These are phyloP conservation scores for Chaetomiaceae sp. DNA, from an alignment of 2,329 filamentous ascomycete species.

Conservation along the genomic window DNA sequence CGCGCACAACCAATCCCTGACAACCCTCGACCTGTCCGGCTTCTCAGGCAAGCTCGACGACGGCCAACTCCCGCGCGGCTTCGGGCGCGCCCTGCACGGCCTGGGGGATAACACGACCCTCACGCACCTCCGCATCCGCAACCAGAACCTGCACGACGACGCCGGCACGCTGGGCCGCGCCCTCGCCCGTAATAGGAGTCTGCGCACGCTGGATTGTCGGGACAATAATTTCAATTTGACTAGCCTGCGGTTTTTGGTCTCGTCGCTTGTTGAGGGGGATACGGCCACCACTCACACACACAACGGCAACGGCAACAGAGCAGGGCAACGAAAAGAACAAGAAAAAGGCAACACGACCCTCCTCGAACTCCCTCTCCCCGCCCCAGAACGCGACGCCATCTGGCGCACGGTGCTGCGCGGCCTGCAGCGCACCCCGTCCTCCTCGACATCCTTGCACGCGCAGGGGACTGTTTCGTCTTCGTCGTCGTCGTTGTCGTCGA, in stretches of 20 bases:
- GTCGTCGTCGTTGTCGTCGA: too few species aligned
- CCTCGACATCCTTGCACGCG: conserved; percentile 1
- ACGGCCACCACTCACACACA: too few species aligned
- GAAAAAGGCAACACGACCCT: conserved; percentile 40
- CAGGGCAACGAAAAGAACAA: too few species aligned
- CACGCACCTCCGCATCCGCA: conserved; percentile 49
- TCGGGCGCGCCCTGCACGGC: conserved; percentile 43
- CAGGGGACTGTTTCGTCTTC: conserved; percentile 2
- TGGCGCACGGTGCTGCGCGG: conserved; percentile 22
- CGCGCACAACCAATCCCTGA: conserved; percentile 45
- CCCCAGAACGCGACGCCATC: conserved; percentile 28
- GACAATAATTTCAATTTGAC: conserved; percentile 52
- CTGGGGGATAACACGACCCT: conserved; percentile 30
- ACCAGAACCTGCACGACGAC: conserved; percentile 51
- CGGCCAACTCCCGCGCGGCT: conserved; percentile 49
- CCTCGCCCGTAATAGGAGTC: conserved; percentile 43
- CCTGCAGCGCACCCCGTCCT: conserved; percentile 13
- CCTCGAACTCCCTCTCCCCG: conserved; percentile 37
- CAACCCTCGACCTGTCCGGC: conserved; percentile 53
- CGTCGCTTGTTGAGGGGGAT: too few species aligned
- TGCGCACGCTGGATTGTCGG: conserved; percentile 50
- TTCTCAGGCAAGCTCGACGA: conserved; percentile 55
- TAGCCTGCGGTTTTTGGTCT: conserved; percentile 44
- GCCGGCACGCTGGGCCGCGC: conserved; percentile 47
- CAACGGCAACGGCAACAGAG: too few species aligned